These are phyloP conservation scores for Saussurea involucrata DNA, from an alignment of 129 eudicot species.

Conservation along the genomic window DNA sequence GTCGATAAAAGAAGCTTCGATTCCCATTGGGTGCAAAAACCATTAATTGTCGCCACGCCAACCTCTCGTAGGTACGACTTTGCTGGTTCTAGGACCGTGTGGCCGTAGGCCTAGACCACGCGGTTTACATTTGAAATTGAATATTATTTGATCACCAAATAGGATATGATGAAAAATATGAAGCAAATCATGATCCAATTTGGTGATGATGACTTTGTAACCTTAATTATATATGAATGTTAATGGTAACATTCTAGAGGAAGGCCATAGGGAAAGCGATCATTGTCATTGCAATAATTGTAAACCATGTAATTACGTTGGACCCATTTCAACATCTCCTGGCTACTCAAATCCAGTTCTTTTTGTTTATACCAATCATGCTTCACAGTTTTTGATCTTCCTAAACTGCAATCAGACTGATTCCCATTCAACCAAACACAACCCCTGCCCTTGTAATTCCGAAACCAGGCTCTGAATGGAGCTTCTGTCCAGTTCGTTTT, in stretches of 20 bases:
- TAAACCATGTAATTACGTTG: constrained; percentile 44
- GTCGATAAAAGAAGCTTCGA: not conserved
- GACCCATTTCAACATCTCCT: constrained; percentile 43
- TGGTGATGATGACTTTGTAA: not conserved
- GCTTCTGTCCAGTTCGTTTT: constrained; percentile 53
- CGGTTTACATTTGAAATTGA: not conserved
- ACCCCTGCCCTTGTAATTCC: constrained; percentile 35
- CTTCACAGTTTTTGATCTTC: constrained; percentile 4
- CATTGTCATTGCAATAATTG: constrained; percentile 45
- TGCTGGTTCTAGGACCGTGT: not conserved
- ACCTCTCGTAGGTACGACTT: not conserved
- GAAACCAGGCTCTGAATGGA: constrained; percentile 35
- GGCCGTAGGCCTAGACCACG: not conserved
- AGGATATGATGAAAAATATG: not conserved
- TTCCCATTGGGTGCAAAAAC: not conserved
- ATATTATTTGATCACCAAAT: constrained; percentile 10
- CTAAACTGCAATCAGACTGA: constrained; percentile 1
- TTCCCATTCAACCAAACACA: constrained; percentile 18
- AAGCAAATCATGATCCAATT: not conserved
- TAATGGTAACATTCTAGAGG: constrained; percentile 42
- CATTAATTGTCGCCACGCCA: not conserved
- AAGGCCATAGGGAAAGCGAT: constrained; percentile 47
- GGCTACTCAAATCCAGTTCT: constrained; percentile 17
- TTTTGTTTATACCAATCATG: constrained; percentile 29
- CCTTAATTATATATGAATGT: not conserved